phyloP scores from a whole-genome alignment of 2,329 filamentous ascomycete genomes.

The Pseudopithomyces maydicus region DNA sequence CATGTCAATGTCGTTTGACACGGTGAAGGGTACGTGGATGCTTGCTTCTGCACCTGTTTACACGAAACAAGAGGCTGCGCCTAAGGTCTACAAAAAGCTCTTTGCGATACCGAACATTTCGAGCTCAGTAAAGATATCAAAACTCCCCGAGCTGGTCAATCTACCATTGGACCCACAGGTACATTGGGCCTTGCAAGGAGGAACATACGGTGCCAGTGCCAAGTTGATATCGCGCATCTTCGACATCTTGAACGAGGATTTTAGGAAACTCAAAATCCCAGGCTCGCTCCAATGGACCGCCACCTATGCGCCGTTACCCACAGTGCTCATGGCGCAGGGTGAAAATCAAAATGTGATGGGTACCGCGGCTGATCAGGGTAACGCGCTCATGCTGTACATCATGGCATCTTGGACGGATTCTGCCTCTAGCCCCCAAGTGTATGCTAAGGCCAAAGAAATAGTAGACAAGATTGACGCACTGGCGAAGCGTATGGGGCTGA shows the following conservation, averaged over 20 bases:
- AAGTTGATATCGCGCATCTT: background rate
- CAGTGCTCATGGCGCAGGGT: background rate
- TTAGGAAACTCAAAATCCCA: background rate
- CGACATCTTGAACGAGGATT: background rate
- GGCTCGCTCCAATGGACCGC: slow-evolving; percentile 1
- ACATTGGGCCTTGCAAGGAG: background rate
- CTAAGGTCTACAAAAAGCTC: background rate
- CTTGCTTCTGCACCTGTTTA: background rate
- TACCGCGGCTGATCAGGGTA: background rate
- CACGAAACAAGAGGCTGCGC: background rate
- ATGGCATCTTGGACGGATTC: background rate
- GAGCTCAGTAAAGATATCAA: background rate
- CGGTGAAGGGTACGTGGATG: background rate
- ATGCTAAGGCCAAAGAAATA: background rate
- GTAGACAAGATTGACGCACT: background rate
- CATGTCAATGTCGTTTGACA: background rate
- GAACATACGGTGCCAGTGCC: background rate
- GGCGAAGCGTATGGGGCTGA: background rate
- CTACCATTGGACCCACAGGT: background rate
- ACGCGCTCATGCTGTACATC: background rate
- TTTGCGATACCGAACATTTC: slow-evolving; percentile 2
- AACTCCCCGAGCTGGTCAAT: background rate
- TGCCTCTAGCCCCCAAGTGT: background rate
- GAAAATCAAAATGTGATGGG: background rate
- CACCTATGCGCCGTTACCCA: background rate